Evolutionary conservation across 192 early-diverging fungal species (phyloP), one percentile per base, ranked within the genome.

Genomic region (Coemansia sp.): DNA sequence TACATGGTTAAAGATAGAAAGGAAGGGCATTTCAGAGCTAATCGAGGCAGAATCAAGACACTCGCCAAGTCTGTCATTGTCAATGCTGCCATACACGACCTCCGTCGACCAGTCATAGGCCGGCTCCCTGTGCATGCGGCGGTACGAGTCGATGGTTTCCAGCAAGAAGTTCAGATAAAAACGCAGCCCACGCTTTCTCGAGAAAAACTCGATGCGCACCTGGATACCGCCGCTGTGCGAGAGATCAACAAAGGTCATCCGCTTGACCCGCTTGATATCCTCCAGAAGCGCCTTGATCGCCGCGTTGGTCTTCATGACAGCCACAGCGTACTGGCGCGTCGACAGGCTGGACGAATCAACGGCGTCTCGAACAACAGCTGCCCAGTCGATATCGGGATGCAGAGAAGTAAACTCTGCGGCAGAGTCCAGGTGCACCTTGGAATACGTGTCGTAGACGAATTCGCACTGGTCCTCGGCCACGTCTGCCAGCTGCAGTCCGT

Each of bases 331-430:
- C 54, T 79, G 77, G 32, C 77, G 60, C 39, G 64, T 66, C 1
- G 61, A 57, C 54, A 61, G 24, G 13, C 57, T 53, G 5, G 57
- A 28, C 13, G 55, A 13, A 24, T 61, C 55, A 19, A 70, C 55
- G 55, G 39, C 64, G 36, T 72, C 62, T 27, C 48, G 60, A n/a
- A 79, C 51, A 25, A 68, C 60, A 4, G 71, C 71, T 32, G 47
- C 63, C 77, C 77, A 79, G 71, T 79, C 71, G n/a, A 79, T 71
- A 13, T 79, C 77, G 0, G 77, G 77, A 32, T 79, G 77, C 48
- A 79, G 58, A 48, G 77, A 79, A 35, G 72, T 68, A 32, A 79
- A 74, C 50, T 79, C 71, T 1, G 71, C 77, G 4, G 71, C 47
- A 13, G 54, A 53, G 39, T 67, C 77, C 28, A 79, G 32, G 23